Conservation (phyloP, 805 yeast genomes). For the Wickerhamomyces canadensis region DNA sequence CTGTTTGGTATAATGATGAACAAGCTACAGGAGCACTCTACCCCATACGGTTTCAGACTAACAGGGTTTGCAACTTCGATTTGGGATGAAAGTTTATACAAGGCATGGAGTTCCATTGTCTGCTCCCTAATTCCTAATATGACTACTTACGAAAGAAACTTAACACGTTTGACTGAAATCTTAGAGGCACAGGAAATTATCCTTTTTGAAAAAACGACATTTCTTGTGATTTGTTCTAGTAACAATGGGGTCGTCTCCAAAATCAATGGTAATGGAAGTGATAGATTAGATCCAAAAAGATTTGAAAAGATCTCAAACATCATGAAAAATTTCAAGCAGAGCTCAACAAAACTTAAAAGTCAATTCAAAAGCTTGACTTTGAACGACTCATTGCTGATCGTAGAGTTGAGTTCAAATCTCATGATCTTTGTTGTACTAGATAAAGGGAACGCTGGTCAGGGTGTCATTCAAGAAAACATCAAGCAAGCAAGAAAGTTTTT, state of each 20-base stretch:
- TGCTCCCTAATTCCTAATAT: constrained; percentile 94
- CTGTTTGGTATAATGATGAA: constrained; percentile 81
- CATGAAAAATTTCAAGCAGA: constrained; percentile 90
- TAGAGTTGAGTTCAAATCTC: constrained; percentile 53
- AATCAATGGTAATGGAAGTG: constrained; percentile 1
- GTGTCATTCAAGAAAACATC: constrained; percentile 50
- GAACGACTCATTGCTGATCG: constrained; percentile 49
- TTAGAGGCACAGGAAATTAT: constrained; percentile 87
- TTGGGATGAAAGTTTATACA: constrained; percentile 94
- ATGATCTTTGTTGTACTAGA: constrained; percentile 57
- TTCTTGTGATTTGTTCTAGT: constrained; percentile 50
- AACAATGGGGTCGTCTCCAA: constrained; percentile 20
- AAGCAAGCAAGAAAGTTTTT: constrained; percentile 52
- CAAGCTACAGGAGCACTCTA: constrained; percentile 68
- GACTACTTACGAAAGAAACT: constrained; percentile 67
- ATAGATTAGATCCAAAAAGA: constrained; percentile 73
- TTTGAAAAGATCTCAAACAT: constrained; percentile 92
- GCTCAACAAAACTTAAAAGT: constrained; percentile 80
- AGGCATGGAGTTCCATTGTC: constrained; percentile 96
- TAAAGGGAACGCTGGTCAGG: constrained; percentile 34
- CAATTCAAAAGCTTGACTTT: constrained; percentile 74
- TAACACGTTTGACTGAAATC: constrained; percentile 65
- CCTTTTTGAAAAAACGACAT: constrained; percentile 89
- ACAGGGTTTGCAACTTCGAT: constrained; percentile 92
- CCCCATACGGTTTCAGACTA: constrained; percentile 61